phyloP scores from a whole-genome alignment of 805 yeast genomes.

The Cephaloascus fragrans region DNA sequence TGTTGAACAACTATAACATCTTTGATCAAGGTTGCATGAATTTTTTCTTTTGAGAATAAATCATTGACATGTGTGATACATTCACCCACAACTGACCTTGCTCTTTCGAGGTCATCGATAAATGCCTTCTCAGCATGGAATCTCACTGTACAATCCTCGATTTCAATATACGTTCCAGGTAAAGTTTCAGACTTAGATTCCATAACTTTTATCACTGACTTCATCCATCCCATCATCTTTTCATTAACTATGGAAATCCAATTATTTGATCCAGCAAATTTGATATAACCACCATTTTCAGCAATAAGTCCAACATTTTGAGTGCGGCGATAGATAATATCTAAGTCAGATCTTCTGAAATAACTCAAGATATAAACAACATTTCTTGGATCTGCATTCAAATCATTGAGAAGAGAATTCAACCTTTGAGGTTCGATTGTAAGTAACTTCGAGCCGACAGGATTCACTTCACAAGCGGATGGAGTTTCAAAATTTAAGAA shows the following conservation, averaged over 20 bases:
- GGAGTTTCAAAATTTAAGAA: constrained; percentile 42
- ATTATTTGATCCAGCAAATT: constrained; percentile 33
- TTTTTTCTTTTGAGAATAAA: constrained; percentile 46
- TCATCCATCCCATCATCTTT: constrained; percentile 45
- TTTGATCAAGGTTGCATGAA: constrained; percentile 72
- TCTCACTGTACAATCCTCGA: constrained; percentile 67
- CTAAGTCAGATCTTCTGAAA: constrained; percentile 54
- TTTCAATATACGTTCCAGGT: constrained; percentile 66
- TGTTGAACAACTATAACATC: constrained; percentile 67
- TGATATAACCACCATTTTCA: constrained; percentile 81
- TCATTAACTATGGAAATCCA: constrained; percentile 62
- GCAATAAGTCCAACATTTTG: constrained; percentile 76
- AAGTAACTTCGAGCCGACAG: constrained; percentile 21
- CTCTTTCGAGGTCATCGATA: constrained; percentile 52
- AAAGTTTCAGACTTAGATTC: constrained; percentile 61
- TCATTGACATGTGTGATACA: constrained; percentile 79
- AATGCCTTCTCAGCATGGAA: constrained; percentile 67
- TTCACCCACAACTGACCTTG: constrained; percentile 67
- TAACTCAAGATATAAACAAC: constrained; percentile 65
- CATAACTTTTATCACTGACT: constrained; percentile 43
- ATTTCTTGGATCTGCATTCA: constrained; percentile 49
- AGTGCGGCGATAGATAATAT: constrained; percentile 56
- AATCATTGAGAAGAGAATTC: constrained; percentile 45
- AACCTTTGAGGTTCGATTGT: constrained; percentile 56
- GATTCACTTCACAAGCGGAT: constrained; percentile 14